Base-by-base conservation (phyloP, 2,329 filamentous ascomycete genomes). In the Zopfia rhizophila region DNA sequence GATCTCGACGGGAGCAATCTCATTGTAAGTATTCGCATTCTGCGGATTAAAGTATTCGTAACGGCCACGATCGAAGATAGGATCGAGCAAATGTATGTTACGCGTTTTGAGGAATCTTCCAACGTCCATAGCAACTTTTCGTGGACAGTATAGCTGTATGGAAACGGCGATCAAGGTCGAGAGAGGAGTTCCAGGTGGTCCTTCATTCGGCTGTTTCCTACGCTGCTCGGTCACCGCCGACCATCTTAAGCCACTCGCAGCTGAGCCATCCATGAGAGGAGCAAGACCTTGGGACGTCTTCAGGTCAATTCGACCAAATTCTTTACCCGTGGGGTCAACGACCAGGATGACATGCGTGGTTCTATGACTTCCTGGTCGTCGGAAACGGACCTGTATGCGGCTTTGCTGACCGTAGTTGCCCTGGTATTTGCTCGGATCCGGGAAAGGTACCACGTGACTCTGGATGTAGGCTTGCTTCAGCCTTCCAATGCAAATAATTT, bases 401-500 rank as follows among this genome's bases (percentile, higher is more conserved):
- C 91, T 89, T 55, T 85, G 82, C 30, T 68, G 68, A 40, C 82
- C 72, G 30, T 82, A 75, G 56, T 83, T 84, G 7, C 88, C 75
- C 14, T 80, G 75, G 47, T 83, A 78, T 17, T 80, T 78, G 21
- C 81, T 81, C 1, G 87, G 84, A 59, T 86, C 90, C 0, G 86
- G 84, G 2, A 79, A 82, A 1, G 90, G 91, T 2, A 93, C 83
- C 24, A 78, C 75, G 59, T 84, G 80, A 50, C 87, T 88, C 53
- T 86, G 84, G 29, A 94, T 76, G 41, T 76, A 82, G 2, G 85
- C 82, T 13, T 80, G 81, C 42, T 90, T 85, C 14, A 95, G 72
- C 72, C 88, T 88, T 29, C 91, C 91, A 63, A 89, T 91, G 72
- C 90, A 95, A 3, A 95, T 87, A 61, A 90, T 85, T 63, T 90